phyloP scores from a whole-genome alignment of 2,329 filamentous ascomycete species.

The Claviceps cyperi region DNA sequence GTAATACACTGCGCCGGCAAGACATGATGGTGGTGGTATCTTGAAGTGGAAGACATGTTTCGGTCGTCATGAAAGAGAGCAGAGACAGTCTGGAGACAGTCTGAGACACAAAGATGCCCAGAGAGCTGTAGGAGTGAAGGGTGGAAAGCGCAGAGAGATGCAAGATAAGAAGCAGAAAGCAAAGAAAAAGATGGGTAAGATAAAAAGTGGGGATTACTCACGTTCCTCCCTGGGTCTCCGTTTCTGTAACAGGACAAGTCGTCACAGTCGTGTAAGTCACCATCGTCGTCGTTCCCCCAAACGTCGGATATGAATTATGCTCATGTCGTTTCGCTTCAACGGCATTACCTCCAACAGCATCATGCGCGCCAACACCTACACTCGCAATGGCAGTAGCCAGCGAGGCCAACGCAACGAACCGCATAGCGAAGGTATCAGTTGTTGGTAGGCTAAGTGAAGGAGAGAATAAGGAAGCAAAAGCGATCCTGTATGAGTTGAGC shows the following conservation, averaged over 20 bases:
- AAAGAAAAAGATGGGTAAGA: not conserved
- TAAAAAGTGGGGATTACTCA: slow-evolving; percentile 15
- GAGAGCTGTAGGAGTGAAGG: too few species aligned
- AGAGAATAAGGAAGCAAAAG: not conserved
- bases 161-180: not conserved
- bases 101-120: too few species aligned
- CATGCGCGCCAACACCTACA: not conserved
- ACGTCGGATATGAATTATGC: not conserved
- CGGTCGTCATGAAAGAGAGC: too few species aligned
- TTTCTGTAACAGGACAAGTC: slow-evolving; percentile 31
- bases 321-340: slow-evolving; percentile 1
- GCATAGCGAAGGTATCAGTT: not conserved
- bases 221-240: slow-evolving; percentile 24
- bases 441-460: too few species aligned
- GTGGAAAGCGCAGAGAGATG: not conserved
- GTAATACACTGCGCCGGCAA: not conserved
- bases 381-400: slow-evolving; percentile 5
- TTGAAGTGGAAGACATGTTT: too few species aligned
- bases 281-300: slow-evolving; percentile 9
- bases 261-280: slow-evolving; percentile 28
- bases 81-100: too few species aligned
- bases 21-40: not conserved
- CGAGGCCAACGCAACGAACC: slow-evolving; percentile 4
- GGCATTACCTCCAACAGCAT: not conserved
- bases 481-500: too few species aligned